phyloP scores from a whole-genome alignment of 2,329 filamentous ascomycete genomes.

The Fusarium burgessii region DNA sequence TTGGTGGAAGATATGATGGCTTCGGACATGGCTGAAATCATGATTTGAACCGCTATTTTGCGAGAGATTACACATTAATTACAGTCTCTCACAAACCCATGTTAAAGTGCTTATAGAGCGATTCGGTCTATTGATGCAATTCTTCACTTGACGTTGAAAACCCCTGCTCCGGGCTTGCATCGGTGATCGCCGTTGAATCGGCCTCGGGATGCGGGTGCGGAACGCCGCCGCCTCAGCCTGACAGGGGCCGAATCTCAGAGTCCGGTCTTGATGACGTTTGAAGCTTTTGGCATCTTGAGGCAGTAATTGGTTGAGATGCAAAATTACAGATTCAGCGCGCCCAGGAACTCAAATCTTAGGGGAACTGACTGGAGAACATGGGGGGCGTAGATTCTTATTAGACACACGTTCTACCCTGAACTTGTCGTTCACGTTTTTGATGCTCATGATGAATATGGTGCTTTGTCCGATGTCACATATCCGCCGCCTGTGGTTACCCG shows the following conservation, averaged over 20 bases:
- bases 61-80: no score
- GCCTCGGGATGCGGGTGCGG: conserved; percentile 24
- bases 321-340: conserved; percentile 3
- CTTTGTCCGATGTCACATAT: conserved; percentile 25
- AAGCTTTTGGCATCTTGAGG: conserved; percentile 1
- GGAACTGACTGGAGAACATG: conserved; percentile 7
- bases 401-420: background rate
- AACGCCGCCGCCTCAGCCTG: conserved; percentile 39
- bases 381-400: conserved; percentile 2
- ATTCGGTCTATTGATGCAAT: conserved; percentile 2
- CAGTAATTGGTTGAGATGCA: conserved; percentile 6
- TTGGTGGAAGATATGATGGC: conserved; percentile 31
- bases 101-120: background rate
- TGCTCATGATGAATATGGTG: conserved; percentile 11
- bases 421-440: conserved; percentile 13
- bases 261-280: conserved; percentile 19
- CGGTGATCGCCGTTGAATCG: conserved; percentile 44
- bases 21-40: conserved; percentile 29
- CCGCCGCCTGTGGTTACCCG: background rate
- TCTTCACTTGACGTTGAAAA: conserved; percentile 8
- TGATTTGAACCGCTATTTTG: background rate
- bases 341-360: conserved; percentile 26
- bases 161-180: conserved; percentile 29
- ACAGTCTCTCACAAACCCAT: background rate
- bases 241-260: conserved; percentile 29